Conservation (phyloP, 2,329 filamentous ascomycete genomes). For the Tolypocladium cylindrosporum region DNA sequence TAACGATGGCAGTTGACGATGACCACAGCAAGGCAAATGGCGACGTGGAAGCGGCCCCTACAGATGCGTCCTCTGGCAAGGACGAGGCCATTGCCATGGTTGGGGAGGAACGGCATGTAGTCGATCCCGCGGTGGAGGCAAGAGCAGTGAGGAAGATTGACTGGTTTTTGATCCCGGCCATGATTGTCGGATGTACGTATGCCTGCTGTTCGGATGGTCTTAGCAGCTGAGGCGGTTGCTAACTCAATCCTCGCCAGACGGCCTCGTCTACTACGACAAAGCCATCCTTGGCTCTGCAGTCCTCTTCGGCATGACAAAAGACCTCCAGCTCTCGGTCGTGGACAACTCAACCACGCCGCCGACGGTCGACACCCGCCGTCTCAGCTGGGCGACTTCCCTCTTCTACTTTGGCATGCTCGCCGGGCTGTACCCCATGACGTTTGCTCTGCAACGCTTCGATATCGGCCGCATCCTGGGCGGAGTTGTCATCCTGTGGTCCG, state of each 20-base stretch:
- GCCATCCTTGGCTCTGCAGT: slow-evolving; percentile 65
- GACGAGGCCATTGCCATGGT: slow-evolving; percentile 41
- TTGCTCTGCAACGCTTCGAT: slow-evolving; percentile 57
- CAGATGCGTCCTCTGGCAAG: slow-evolving; percentile 7
- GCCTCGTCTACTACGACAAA: slow-evolving; percentile 38
- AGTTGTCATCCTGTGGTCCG: slow-evolving; percentile 56
- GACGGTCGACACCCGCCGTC: slow-evolving; percentile 53
- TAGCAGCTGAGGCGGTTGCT: too few species aligned
- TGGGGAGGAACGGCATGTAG: slow-evolving; percentile 40
- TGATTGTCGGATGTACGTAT: slow-evolving; percentile 42
- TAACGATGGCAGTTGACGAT: not conserved
- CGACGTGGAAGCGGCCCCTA: not conserved
- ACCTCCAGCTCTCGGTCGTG: slow-evolving; percentile 49
- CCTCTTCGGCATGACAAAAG: slow-evolving; percentile 66
- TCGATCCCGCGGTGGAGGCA: slow-evolving; percentile 44
- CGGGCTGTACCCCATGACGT: slow-evolving; percentile 65
- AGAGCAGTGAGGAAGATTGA: slow-evolving; percentile 58
- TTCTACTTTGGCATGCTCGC: slow-evolving; percentile 76
- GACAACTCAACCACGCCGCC: slow-evolving; percentile 34
- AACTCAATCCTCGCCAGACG: slow-evolving; percentile 15
- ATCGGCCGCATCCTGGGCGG: slow-evolving; percentile 53
- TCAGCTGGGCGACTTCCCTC: slow-evolving; percentile 68
- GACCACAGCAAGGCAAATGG: not conserved
- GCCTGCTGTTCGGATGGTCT: not conserved
- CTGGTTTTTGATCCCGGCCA: slow-evolving; percentile 55